Evolutionary conservation across 1,284 basidiomycete genomes (phyloP), one percentile per base, ranked within the genome.

Genomic region (Apiotrichum siamense): DNA sequence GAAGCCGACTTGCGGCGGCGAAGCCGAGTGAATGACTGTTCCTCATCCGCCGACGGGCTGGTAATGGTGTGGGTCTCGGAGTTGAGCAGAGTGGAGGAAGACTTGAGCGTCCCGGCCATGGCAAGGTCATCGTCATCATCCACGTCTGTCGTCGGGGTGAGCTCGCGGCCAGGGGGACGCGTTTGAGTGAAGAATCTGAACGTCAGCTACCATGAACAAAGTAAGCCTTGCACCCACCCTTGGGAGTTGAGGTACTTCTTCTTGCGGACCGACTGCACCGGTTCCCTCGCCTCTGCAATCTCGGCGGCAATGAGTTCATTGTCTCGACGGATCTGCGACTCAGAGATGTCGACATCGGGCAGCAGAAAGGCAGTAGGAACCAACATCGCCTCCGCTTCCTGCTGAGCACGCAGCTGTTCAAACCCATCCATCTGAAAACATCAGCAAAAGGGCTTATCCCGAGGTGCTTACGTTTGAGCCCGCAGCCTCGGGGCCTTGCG

Each of bases 181-280:
- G 70, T 69, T 38, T 72, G 70, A 4, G 70, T 72, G 52, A 70
- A 70, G 44, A 66, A 61, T 2, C 69, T 71, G 26, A 4, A n/a
- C 1, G 26, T 54, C n/a, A 38, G 42, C 25, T 9, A 41, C 6
- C 3, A n/a, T 32, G 11, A 29, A 11, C 29, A n/a, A 11, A 25
- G 25, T 0, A n/a, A 17, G 10, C 27, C 20, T 6, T 23, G 17
- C 24, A 49, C 67, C 52, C 37, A 70, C 69, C 70, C 70, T 50
- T 62, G 51, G 7, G 63, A 60, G 36, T 72, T 72, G 18, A 72
- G 55, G 39, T 70, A 72, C 35, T 54, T 50, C 48, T 62, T 49
- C 44, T 59, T 62, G 1, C 57, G 54, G 23, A 53, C 18, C n/a
- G 20, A 42, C 10, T 24, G 47, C 35, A 5, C 46, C 29, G 11